phyloP scores from a whole-genome alignment of 1,139 yeast species.

The Yamadazyma trypodendri region DNA sequence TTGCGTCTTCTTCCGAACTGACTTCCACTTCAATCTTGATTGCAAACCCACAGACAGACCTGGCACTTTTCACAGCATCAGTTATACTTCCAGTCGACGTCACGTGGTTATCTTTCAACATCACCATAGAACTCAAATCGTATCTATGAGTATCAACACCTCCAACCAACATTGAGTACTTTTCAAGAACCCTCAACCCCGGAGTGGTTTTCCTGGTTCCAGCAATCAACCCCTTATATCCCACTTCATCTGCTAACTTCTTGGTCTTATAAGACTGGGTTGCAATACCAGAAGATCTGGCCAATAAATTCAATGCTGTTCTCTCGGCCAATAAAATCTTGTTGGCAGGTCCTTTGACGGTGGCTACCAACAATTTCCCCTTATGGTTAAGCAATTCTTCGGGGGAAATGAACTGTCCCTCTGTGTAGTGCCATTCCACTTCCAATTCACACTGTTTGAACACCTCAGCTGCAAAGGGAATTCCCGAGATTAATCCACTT shows the following conservation, averaged over 20 bases:
- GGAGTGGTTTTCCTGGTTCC: slow-evolving; percentile 99
- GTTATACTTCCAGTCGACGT: slow-evolving; percentile 93
- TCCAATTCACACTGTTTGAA: slow-evolving; percentile 69
- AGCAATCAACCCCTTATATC: slow-evolving; percentile 82
- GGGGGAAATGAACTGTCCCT: slow-evolving; percentile 55
- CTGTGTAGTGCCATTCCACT: slow-evolving; percentile 71
- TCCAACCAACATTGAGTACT: slow-evolving; percentile 92
- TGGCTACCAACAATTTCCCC: slow-evolving; percentile 73
- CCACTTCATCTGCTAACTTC: slow-evolving; percentile 62
- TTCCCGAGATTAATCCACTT: slow-evolving; percentile 78
- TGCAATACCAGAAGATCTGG: slow-evolving; percentile 90
- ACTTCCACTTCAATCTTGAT: slow-evolving; percentile 92
- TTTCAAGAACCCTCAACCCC: slow-evolving; percentile 82
- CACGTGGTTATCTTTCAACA: slow-evolving; percentile 93
- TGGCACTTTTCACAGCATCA: slow-evolving; percentile 73
- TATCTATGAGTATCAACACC: slow-evolving; percentile 93
- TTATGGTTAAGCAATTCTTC: slow-evolving; percentile 41
- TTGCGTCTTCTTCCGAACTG: slow-evolving; percentile 77
- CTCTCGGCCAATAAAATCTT: slow-evolving; percentile 81
- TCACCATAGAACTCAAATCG: slow-evolving; percentile 90
- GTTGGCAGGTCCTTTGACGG: slow-evolving; percentile 76
- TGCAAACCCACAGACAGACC: slow-evolving; percentile 83
- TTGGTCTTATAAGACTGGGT: slow-evolving; percentile 65
- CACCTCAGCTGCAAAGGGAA: slow-evolving; percentile 87
- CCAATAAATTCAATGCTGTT: slow-evolving; percentile 76